phyloP scores from a whole-genome alignment of 2,329 filamentous ascomycete genomes.

The Cercospora brassicicola region DNA sequence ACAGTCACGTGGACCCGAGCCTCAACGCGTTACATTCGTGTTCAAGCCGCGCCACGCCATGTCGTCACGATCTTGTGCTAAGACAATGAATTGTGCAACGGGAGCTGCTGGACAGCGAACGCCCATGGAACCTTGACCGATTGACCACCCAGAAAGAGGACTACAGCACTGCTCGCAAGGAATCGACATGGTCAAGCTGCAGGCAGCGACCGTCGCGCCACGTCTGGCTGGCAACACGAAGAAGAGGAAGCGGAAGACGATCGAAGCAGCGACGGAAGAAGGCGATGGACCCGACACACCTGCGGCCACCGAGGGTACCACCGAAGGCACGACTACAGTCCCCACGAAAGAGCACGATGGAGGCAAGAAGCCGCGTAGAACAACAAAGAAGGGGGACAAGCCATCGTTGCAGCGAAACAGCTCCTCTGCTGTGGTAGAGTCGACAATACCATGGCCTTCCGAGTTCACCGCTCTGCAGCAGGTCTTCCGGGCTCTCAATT shows the following conservation, averaged over 20 bases:
- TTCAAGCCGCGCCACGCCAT: background rate
- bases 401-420: constrained; percentile 47
- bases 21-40: background rate
- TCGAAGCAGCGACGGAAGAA: constrained; percentile 5
- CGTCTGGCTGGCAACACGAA: constrained; percentile 15
- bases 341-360: constrained; percentile 61
- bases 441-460: constrained; percentile 68
- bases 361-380: constrained; percentile 53
- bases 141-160: background rate
- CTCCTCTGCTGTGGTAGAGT: constrained; percentile 55
- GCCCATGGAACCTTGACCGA: background rate
- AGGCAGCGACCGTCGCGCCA: constrained; percentile 46
- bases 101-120: constrained; percentile 6
- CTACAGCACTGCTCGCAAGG: background rate
- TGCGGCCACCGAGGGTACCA: constrained; percentile 26
- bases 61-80: constrained; percentile 5
- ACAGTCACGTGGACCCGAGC: background rate
- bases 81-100: background rate
- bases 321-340: constrained; percentile 43
- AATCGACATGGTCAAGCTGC: constrained; percentile 46
- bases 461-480: constrained; percentile 71
- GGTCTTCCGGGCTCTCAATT: constrained; percentile 80
- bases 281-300: constrained; percentile 9
- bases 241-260: constrained; percentile 22
- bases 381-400: constrained; percentile 42